These are phyloP conservation scores for Cardiospermum halicacabum DNA, from an alignment of 345 rosid species.

Conservation along the genomic window DNA sequence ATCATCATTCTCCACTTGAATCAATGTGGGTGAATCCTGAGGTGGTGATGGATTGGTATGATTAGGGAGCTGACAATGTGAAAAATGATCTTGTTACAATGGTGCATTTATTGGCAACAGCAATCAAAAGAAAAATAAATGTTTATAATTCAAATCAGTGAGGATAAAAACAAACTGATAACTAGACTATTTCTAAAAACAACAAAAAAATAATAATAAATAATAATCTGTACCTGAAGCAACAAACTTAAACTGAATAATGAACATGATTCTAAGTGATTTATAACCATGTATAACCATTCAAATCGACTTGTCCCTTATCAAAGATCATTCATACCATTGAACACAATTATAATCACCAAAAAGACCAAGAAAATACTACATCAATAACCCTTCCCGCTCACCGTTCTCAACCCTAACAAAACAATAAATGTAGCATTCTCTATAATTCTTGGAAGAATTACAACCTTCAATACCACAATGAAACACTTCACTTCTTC, in stretches of 20 bases:
- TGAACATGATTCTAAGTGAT: not conserved
- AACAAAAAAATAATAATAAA: not conserved
- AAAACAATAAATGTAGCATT: too few relatives aligned
- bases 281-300: too few relatives aligned
- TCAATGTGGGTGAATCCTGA: slow-evolving; percentile 29
- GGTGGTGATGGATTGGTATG: slow-evolving; percentile 18
- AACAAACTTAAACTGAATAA: not conserved
- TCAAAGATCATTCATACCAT: not conserved
- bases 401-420: too few relatives aligned
- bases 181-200: not conserved
- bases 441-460: too few relatives aligned
- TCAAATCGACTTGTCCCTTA: not conserved
- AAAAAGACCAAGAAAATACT: too few relatives aligned
- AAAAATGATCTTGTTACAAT: not conserved
- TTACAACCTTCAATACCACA: not conserved
- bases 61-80: slow-evolving; percentile 28
- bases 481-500: not conserved
- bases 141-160: not conserved
- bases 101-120: not conserved
- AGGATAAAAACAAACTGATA: not conserved
- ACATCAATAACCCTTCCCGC: too few relatives aligned
- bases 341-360: not conserved
- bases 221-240: too few relatives aligned
- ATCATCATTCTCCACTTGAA: slow-evolving; percentile 35
- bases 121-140: not conserved